These are phyloP conservation scores for Fusarium marasasianum DNA, from an alignment of 2,329 filamentous ascomycete species.

Conservation along the genomic window DNA sequence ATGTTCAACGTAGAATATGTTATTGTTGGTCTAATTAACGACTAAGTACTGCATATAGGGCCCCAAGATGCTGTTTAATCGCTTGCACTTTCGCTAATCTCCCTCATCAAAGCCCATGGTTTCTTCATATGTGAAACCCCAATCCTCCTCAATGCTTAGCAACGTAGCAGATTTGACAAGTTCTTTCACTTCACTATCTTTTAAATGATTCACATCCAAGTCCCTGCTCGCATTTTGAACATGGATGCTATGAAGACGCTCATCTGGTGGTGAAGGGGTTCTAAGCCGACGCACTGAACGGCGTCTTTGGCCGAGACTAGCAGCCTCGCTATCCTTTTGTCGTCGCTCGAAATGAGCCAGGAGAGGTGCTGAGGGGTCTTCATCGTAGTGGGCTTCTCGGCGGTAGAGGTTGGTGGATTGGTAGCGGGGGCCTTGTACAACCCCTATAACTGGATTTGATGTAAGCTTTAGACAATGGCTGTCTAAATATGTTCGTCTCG, in stretches of 20 bases:
- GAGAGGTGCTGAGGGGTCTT: constrained; percentile 55
- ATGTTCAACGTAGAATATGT: neutral
- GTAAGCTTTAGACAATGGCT: constrained; percentile 54
- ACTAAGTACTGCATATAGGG: neutral
- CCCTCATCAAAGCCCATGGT: constrained; percentile 5
- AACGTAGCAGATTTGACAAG: constrained; percentile 42
- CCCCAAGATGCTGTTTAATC: neutral
- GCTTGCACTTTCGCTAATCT: neutral
- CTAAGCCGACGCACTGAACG: constrained; percentile 42
- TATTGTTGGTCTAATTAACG: neutral
- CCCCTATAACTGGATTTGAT: constrained; percentile 60
- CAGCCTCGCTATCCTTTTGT: constrained; percentile 55
- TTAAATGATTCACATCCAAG: constrained; percentile 40
- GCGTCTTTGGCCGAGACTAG: constrained; percentile 37
- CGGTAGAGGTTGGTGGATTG: constrained; percentile 56
- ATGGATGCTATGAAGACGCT: constrained; percentile 31
- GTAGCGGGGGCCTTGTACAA: constrained; percentile 66
- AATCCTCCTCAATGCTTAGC: constrained; percentile 47
- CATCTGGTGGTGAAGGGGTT: constrained; percentile 17
- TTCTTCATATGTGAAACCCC: constrained; percentile 49
- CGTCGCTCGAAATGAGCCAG: constrained; percentile 53
- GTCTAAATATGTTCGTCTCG: constrained; percentile 48
- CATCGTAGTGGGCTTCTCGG: constrained; percentile 58
- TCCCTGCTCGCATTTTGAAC: constrained; percentile 42
- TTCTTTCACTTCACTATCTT: constrained; percentile 23